A percentile compares a stretch with the other conserved stretches of the same genome.
Evolutionary conservation across 1,139 yeast genomes (phyloP).

Genomic region (Debaryomycetaceae sp.): DNA sequence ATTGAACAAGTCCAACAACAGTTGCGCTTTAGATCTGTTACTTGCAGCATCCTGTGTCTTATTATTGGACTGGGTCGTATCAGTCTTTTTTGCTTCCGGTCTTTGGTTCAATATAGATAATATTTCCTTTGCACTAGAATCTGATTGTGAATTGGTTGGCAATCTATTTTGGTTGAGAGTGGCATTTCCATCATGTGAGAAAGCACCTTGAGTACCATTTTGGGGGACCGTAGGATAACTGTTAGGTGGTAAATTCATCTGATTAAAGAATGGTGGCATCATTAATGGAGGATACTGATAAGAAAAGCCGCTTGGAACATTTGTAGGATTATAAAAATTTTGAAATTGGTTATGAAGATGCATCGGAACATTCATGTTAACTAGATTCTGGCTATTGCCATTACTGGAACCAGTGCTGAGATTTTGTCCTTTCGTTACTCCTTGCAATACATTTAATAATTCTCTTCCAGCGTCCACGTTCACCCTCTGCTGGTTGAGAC

Average conservation of each 20-base stretch:
- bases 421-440: constrained; percentile 13
- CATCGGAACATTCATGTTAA: constrained; percentile 27
- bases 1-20: constrained; percentile 36
- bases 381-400: constrained; percentile 5
- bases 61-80: not conserved
- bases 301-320: constrained; percentile 9
- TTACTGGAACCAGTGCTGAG: not conserved
- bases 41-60: constrained; percentile 11
- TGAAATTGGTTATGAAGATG: constrained; percentile 30
- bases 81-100: constrained; percentile 15
- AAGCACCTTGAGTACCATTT: not conserved
- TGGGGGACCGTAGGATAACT: constrained; percentile 4
- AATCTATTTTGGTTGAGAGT: not conserved
- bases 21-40: constrained; percentile 37
- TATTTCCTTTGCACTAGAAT: constrained; percentile 49
- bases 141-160: constrained; percentile 6
- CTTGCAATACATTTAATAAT: constrained; percentile 60
- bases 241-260: constrained; percentile 1
- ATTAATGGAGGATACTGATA: constrained; percentile 6
- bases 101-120: constrained; percentile 46
- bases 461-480: constrained; percentile 73
- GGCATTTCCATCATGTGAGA: not conserved
- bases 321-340: constrained; percentile 12
- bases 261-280: constrained; percentile 5
- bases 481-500: constrained; percentile 34